These are phyloP conservation scores for Logfia minima DNA, from an alignment of 129 eudicot species.

Conservation along the genomic window DNA sequence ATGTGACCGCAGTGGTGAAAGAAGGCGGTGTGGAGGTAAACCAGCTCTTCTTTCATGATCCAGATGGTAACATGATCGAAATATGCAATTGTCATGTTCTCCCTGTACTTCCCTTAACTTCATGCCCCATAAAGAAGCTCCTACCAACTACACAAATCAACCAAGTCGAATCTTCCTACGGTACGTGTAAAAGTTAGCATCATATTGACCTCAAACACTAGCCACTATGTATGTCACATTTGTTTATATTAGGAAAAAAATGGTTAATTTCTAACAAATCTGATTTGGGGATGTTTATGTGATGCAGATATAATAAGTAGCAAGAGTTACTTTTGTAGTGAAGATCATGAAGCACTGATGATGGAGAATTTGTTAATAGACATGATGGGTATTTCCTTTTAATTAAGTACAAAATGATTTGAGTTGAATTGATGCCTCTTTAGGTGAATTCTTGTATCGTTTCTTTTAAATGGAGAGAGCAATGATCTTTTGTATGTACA, in stretches of 20 bases:
- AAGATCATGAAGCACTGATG: slow-evolving; percentile 51
- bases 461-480: slow-evolving; percentile 1
- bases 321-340: slow-evolving; percentile 36
- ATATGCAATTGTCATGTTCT: slow-evolving; percentile 84
- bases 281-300: slow-evolving; percentile 1
- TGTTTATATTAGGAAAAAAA: background rate
- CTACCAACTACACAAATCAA: background rate
- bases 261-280: slow-evolving; percentile 1
- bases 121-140: slow-evolving; percentile 52
- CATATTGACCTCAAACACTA: too few relatives aligned
- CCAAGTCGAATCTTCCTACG: slow-evolving; percentile 29
- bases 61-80: slow-evolving; percentile 82
- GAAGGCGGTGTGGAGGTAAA: slow-evolving; percentile 70
- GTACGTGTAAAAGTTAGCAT: background rate
- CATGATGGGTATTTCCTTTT: slow-evolving; percentile 60
- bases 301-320: slow-evolving; percentile 33
- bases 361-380: slow-evolving; percentile 59
- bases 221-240: background rate
- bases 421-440: background rate
- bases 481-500: background rate
- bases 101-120: slow-evolving; percentile 58
- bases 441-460: slow-evolving; percentile 8
- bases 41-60: slow-evolving; percentile 80
- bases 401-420: background rate
- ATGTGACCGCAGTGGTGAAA: slow-evolving; percentile 56